Evolutionary conservation across 352 stramenopile genomes (phyloP).

Genomic region (Peronosclerospora sorghi): DNA sequence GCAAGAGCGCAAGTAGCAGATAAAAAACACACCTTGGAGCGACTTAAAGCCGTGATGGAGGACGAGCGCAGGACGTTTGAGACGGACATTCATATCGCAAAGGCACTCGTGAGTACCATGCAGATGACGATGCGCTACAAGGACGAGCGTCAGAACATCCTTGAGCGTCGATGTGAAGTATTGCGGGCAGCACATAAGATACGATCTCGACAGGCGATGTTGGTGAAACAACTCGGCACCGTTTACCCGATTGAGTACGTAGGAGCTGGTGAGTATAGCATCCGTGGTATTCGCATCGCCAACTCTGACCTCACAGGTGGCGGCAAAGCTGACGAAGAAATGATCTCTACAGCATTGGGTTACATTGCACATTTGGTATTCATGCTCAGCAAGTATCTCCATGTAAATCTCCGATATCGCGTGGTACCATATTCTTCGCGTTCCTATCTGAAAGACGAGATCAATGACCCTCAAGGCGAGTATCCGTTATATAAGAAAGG

Average conservation of each 20-base stretch:
- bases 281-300: slow-evolving; percentile 64
- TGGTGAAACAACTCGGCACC: slow-evolving; percentile 58
- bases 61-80: slow-evolving; percentile 70
- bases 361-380: slow-evolving; percentile 84
- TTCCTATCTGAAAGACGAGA: slow-evolving; percentile 78
- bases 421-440: slow-evolving; percentile 72
- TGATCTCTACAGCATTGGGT: slow-evolving; percentile 71
- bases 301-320: slow-evolving; percentile 56
- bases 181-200: slow-evolving; percentile 75
- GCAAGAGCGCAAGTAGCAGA: slow-evolving; percentile 37
- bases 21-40: slow-evolving; percentile 44
- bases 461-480: slow-evolving; percentile 68
- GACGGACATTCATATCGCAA: slow-evolving; percentile 72
- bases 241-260: slow-evolving; percentile 83
- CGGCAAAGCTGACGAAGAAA: slow-evolving; percentile 58
- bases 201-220: slow-evolving; percentile 62
- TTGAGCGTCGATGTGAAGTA: slow-evolving; percentile 64
- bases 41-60: slow-evolving; percentile 50
- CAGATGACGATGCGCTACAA: slow-evolving; percentile 79
- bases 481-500: slow-evolving; percentile 79
- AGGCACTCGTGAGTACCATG: slow-evolving; percentile 64
- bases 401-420: slow-evolving; percentile 76
- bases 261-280: slow-evolving; percentile 67
- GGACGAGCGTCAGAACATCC: slow-evolving; percentile 67
- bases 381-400: slow-evolving; percentile 83